Base-by-base conservation (phyloP, 495 filamentous ascomycete genomes). In the Astrothelium subdiscretum region DNA sequence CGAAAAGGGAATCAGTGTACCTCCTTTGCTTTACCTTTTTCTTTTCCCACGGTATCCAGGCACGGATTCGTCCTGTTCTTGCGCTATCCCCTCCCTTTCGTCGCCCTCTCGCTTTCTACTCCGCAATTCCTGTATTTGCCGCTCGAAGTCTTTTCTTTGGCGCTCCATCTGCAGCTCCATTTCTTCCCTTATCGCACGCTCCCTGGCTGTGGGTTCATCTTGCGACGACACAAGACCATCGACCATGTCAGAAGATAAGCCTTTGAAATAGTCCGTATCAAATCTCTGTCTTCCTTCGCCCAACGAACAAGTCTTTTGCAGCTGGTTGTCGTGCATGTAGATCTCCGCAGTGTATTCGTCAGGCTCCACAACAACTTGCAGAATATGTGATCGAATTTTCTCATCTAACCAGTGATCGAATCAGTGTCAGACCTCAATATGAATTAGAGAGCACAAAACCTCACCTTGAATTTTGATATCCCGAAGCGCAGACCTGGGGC, bases 401-500 rank as follows among this genome's bases (percentile, higher is more conserved):
- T 24, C 24, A 20, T 54, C 48, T 54, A 54, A 54, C 29, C 15
- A 24, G 32, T 38, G 32, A 38, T 26, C 48, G 29, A 24, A 29
- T 54, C 15, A 54, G 48, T 10, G 29, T 54, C 10, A 26, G 10
- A 54, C 24, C 6, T 20, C 20, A 13, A 12, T 5, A 54, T n/a
- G 5, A 29, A 29, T 10, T 5, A 54, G 24, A 54, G 6, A 54
- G 24, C 24, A 20, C 10, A 20, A 4, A 22, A 48, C 11, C 20
- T 54, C 15, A 54, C 48, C 48, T 26, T 44, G 11, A 48, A 61
- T 63, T 31, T 63, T 32, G 26, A 63, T 22, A 3, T 59, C n/a
- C 11, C 32, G 54, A 59, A 63, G 35, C 29, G 62, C 38, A 44
- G 62, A 63, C 31, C 11, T 44, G 32, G 54, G 26, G 38, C 62